These are phyloP conservation scores for Colletotrichum sp. DNA, from an alignment of 2,329 filamentous ascomycete species.

Conservation along the genomic window DNA sequence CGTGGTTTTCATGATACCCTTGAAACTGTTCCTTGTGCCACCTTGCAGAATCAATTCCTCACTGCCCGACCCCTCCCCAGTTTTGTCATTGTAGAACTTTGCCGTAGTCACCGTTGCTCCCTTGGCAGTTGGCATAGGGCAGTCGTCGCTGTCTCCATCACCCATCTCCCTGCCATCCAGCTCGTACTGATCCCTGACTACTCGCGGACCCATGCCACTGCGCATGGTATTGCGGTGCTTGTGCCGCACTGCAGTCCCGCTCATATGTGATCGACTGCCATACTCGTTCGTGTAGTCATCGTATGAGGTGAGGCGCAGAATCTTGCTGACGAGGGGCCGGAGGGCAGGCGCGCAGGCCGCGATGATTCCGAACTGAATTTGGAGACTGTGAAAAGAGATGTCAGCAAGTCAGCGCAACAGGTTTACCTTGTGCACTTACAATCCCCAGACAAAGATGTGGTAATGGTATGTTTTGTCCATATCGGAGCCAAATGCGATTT, in stretches of 20 bases:
- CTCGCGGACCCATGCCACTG: neutral
- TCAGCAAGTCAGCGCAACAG: neutral
- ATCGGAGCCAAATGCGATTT: slow-evolving; percentile 32
- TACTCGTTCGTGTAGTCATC: neutral
- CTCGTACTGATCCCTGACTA: neutral
- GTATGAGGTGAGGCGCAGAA: slow-evolving; percentile 27
- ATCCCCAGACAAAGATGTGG: slow-evolving; percentile 34
- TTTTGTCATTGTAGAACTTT: neutral
- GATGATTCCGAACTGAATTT: slow-evolving; percentile 43
- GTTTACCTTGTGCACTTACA: slow-evolving; percentile 28
- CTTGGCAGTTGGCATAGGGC: neutral
- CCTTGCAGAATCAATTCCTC: neutral
- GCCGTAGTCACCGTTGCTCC: neutral
- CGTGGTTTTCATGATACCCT: neutral
- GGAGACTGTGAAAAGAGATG: slow-evolving; percentile 37
- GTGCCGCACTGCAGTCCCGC: neutral
- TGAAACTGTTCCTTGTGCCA: neutral
- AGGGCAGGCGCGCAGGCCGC: slow-evolving; percentile 43
- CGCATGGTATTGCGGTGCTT: neutral
- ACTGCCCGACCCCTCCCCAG: neutral
- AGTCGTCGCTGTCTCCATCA: neutral
- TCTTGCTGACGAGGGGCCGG: slow-evolving; percentile 36
- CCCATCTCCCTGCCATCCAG: neutral
- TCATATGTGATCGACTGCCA: neutral
- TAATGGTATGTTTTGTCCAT: slow-evolving; percentile 36